phyloP scores from a whole-genome alignment of 1,284 basidiomycete species.

The Testicularia cyperi region DNA sequence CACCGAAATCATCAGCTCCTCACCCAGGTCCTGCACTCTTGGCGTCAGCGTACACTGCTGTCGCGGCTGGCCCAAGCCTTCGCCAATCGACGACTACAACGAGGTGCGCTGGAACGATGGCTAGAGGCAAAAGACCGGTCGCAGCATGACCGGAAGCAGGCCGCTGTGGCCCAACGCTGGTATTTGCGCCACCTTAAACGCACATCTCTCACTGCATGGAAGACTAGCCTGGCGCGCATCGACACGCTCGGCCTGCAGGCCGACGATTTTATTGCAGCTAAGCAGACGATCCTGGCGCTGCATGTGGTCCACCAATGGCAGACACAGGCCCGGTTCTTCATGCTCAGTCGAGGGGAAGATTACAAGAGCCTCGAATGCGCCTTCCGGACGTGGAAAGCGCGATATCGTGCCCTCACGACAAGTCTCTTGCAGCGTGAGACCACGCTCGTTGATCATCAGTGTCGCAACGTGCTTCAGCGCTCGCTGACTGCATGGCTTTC shows the following conservation, averaged over 20 bases:
- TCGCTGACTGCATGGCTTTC: too few species aligned
- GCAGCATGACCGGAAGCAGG: slow-evolving; percentile 5
- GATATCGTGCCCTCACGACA: slow-evolving; percentile 3
- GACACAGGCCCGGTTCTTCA: slow-evolving; percentile 8
- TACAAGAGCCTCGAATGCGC: slow-evolving; percentile 1
- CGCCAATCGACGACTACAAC: slow-evolving; percentile 20
- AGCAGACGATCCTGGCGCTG: neutral
- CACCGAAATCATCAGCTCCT: slow-evolving; percentile 12
- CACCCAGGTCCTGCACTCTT: slow-evolving; percentile 5
- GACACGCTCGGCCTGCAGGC: slow-evolving; percentile 5
- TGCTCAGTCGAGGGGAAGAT: slow-evolving; percentile 10
- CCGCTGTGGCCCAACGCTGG: slow-evolving; percentile 38
- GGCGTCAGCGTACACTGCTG: slow-evolving; percentile 19
- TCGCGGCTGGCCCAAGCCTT: slow-evolving; percentile 27
- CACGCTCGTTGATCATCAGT: slow-evolving; percentile 1
- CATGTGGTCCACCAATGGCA: slow-evolving; percentile 8
- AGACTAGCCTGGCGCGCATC: neutral
- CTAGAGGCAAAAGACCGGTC: slow-evolving; percentile 6
- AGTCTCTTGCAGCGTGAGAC: slow-evolving; percentile 29
- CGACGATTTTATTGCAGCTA: neutral
- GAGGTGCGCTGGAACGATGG: slow-evolving; percentile 23
- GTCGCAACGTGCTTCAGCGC: too few species aligned
- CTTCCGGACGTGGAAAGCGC: slow-evolving; percentile 20
- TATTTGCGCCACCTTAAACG: slow-evolving; percentile 18
- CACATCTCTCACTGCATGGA: slow-evolving; percentile 8